phyloP scores from a whole-genome alignment of 306 rosid species.

The Sicyos baderoa region DNA sequence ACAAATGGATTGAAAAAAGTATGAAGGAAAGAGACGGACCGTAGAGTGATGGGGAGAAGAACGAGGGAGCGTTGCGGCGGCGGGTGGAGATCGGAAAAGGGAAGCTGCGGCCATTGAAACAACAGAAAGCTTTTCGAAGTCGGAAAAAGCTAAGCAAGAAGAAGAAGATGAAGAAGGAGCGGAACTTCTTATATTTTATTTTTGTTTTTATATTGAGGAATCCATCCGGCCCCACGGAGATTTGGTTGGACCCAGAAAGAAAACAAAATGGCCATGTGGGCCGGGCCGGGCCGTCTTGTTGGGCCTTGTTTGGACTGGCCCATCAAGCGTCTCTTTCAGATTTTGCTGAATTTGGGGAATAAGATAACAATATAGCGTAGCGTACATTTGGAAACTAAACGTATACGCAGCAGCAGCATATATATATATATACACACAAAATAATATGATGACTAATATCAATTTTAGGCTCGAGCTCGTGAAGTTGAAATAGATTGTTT shows the following conservation, averaged over 20 bases:
- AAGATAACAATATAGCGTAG: neutral
- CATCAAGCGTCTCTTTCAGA: neutral
- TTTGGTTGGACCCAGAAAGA: too few species aligned
- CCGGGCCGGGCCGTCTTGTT: slow-evolving; percentile 5
- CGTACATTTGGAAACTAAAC: neutral
- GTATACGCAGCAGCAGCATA: neutral
- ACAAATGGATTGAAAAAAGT: too few species aligned
- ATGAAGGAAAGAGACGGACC: slow-evolving; percentile 27
- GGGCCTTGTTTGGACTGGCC: slow-evolving; percentile 14
- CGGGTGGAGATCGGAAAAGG: slow-evolving; percentile 49
- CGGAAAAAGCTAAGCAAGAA: slow-evolving; percentile 19
- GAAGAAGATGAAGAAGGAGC: slow-evolving; percentile 8
- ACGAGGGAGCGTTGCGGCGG: slow-evolving; percentile 30
- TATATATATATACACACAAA: too few species aligned
- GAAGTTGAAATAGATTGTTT: too few species aligned
- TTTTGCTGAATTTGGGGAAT: neutral
- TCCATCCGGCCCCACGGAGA: too few species aligned
- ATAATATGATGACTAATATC: too few species aligned
- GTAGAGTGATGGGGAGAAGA: slow-evolving; percentile 34
- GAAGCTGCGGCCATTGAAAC: slow-evolving; percentile 60
- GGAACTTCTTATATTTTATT: slow-evolving; percentile 22
- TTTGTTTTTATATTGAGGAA: too few species aligned
- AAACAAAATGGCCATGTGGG: too few species aligned
- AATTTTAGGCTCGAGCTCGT: too few species aligned
- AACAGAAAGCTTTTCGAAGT: neutral